A percentile compares a stretch with the other conserved stretches of the same genome.
Evolutionary conservation across 441 rosid genomes (phyloP).

Genomic region (Manihot esculenta): DNA sequence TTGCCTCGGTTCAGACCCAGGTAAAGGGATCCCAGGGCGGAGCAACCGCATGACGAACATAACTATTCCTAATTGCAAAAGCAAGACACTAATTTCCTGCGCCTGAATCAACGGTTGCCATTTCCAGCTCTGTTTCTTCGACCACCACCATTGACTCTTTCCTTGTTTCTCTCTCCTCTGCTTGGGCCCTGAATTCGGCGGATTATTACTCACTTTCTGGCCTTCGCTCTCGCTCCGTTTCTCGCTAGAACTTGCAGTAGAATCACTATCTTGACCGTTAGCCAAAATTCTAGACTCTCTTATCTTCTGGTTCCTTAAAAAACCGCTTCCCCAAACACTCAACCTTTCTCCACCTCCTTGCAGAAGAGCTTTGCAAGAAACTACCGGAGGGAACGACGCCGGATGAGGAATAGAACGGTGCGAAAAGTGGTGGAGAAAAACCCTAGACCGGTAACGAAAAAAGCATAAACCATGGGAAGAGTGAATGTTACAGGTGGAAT

Average conservation of each 20-base stretch:
- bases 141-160: slow-evolving; percentile 65
- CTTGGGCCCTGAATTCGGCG: slow-evolving; percentile 43
- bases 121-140: slow-evolving; percentile 59
- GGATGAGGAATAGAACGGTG: slow-evolving; percentile 34
- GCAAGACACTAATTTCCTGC: slow-evolving; percentile 70
- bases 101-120: slow-evolving; percentile 86
- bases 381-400: slow-evolving; percentile 23
- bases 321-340: slow-evolving; percentile 31
- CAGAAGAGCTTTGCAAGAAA: slow-evolving; percentile 10
- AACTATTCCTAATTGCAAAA: slow-evolving; percentile 75
- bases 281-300: slow-evolving; percentile 43
- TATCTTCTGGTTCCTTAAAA: slow-evolving; percentile 31
- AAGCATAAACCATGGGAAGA: slow-evolving; percentile 30
- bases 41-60: slow-evolving; percentile 81
- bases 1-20: slow-evolving; percentile 76
- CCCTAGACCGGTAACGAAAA: slow-evolving; percentile 41
- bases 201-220: slow-evolving; percentile 31
- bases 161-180: slow-evolving; percentile 55
- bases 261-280: slow-evolving; percentile 64
- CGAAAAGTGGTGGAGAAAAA: slow-evolving; percentile 30
- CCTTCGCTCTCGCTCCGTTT: slow-evolving; percentile 47
- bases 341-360: neutral
- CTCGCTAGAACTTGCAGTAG: slow-evolving; percentile 49
- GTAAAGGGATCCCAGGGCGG: slow-evolving; percentile 76
- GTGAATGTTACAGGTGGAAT: slow-evolving; percentile 32